Evolutionary conservation across 2,329 filamentous ascomycete species (phyloP), one percentile per base, ranked within the genome.

Genomic region (Botrytis fragariae): DNA sequence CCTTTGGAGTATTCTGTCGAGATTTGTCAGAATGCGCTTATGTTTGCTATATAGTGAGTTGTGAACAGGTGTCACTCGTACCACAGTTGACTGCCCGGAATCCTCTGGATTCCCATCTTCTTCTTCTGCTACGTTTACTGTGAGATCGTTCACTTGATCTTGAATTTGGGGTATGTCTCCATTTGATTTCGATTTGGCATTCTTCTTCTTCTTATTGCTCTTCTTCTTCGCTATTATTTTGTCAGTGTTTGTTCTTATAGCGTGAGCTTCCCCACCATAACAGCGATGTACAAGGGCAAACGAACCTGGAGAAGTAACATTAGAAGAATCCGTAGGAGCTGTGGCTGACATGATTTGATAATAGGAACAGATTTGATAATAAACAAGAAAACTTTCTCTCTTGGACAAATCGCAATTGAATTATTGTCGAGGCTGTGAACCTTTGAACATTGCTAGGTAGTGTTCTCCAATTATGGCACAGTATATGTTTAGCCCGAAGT

Each of bases 131-230:
- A 81, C 81, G 63, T 82, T 82, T 9, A 79, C 81, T 10, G 84
- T 81, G 10, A 83, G 81, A 25, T 83, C 83, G 7, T 79, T 81
- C 73, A 81, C 82, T 62, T 74, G 67, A 44, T 77, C 78, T 57
- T 74, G 74, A 73, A 20, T 74, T 60, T 81, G 82, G 35, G 74
- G 74, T 8, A 77, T 71, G 67, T 83, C 82, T 25, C 81, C 82
- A 74, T 83, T 83, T 32, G 77, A 76, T 74, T 84, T 83, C 32
- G 79, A 78, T 78, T 86, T 87, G 72, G 80, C 82, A 74, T 81
- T 81, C 76, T 82, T 83, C 82, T 87, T 88, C 82, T 87, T 89
- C 80, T 86, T 88, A 81, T 84, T 87, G 80, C 85, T 88, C 83
- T 87, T 89, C 79, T 86, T 86, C 79, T 86, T 86, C 79, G 82